Conservation (phyloP, 2,329 filamentous ascomycete genomes). For the Chaetomiaceae sp. region DNA sequence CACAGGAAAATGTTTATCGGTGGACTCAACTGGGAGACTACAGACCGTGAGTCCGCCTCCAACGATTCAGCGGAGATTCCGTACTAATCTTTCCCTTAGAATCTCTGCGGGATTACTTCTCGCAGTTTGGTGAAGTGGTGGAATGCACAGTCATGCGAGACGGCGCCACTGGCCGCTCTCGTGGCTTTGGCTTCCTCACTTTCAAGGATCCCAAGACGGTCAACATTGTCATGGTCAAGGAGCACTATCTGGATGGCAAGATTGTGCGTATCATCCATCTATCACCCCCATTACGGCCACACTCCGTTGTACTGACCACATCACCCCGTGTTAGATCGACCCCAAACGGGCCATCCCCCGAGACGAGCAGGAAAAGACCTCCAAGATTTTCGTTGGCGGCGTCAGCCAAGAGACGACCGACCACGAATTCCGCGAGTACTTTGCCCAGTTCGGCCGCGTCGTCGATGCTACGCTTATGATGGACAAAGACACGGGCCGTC, state of each 20-base stretch:
- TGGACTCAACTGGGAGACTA: constrained; percentile 98
- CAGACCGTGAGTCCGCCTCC: constrained; percentile 70
- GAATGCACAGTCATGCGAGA: constrained; percentile 99
- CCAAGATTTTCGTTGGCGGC: constrained; percentile 97
- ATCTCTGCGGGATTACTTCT: constrained; percentile 94
- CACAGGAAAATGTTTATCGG: constrained; percentile 99
- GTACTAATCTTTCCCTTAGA: constrained; percentile 50
- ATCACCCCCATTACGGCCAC: background rate
- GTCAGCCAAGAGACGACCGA: constrained; percentile 97
- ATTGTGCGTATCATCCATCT: constrained; percentile 63
- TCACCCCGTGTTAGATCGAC: constrained; percentile 65
- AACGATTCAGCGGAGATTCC: background rate
- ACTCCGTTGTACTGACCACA: background rate
- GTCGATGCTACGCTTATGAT: constrained; percentile 99
- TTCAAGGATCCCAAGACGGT: constrained; percentile 98
- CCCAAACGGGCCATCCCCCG: constrained; percentile 95
- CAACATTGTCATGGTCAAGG: constrained; percentile 99
- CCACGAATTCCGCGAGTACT: constrained; percentile 93
- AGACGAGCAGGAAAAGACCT: constrained; percentile 96
- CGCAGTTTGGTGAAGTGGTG: constrained; percentile 92
- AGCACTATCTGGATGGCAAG: constrained; percentile 96
- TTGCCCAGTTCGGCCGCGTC: constrained; percentile 92
- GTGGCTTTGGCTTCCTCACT: constrained; percentile 95
- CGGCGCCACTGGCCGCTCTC: constrained; percentile 84
- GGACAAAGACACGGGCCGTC: constrained; percentile 98